Percentiles rank a stretch among this genome's conserved stretches.
Evolutionary conservation across 495 filamentous ascomycete genomes (phyloP).

Genomic region (Tuber calosporum): DNA sequence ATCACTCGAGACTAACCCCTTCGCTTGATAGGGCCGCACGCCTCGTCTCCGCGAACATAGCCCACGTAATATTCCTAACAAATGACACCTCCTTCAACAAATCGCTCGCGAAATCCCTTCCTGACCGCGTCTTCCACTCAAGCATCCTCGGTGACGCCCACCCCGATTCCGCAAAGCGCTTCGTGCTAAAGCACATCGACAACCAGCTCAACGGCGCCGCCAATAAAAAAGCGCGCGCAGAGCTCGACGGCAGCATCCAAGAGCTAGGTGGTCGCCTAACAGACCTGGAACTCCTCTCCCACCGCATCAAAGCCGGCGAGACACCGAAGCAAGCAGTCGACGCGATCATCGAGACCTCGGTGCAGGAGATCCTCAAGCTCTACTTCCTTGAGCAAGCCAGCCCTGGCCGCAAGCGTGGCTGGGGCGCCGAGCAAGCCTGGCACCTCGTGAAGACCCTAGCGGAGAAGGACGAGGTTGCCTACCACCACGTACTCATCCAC

Average conservation of each 20-base stretch:
- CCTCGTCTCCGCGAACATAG: constrained; percentile 80
- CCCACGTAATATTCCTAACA: constrained; percentile 95
- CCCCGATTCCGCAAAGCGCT: constrained; percentile 76
- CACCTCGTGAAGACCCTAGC: constrained; percentile 70
- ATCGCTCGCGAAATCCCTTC: constrained; percentile 68
- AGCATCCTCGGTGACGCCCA: constrained; percentile 78
- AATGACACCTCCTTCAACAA: constrained; percentile 86
- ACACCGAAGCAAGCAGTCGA: constrained; percentile 72
- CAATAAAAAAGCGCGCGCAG: constrained; percentile 40
- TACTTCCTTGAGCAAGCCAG: constrained; percentile 61
- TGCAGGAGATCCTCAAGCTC: constrained; percentile 86
- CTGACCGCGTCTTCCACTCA: constrained; percentile 82
- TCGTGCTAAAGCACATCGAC: constrained; percentile 77
- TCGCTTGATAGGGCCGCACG: constrained; percentile 56
- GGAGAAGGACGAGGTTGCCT: constrained; percentile 55
- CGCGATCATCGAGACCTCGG: constrained; percentile 80
- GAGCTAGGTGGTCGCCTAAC: constrained; percentile 81
- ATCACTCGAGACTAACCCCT: constrained; percentile 6
- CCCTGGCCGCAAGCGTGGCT: constrained; percentile 48
- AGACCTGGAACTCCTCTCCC: constrained; percentile 85
- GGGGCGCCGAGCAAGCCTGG: constrained; percentile 84
- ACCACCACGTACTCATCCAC: constrained; percentile 72
- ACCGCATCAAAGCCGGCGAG: constrained; percentile 85
- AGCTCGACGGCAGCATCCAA: constrained; percentile 75
- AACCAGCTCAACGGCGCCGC: constrained; percentile 42